Base-by-base conservation (phyloP, 306 rosid genomes). In the Dicorynia guianensis region DNA sequence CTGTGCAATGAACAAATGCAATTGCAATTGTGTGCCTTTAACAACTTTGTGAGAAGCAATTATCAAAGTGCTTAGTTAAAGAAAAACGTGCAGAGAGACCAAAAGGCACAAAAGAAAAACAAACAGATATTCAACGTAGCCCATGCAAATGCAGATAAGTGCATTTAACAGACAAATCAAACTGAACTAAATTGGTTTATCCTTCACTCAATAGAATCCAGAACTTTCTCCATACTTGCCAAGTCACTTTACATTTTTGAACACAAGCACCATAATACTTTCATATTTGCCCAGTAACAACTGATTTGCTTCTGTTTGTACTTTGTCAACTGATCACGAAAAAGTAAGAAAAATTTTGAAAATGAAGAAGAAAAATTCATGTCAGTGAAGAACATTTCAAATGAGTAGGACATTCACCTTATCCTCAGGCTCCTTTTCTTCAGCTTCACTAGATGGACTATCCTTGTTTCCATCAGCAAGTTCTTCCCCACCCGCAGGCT, bases 361-460 rank as follows among this genome's bases (percentile, higher is more conserved):
- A 7, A 70, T 71, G 52, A 36, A 6, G 14, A 57, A 70, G 56
- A 50, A 65, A 42, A 39, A 17, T 7, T 19, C 10, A 30, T 3
- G 19, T 36, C 2, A 19, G 49, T 18, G 6, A 18, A 18, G 42
- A 60, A 54, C 14, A 54, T 1, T 52, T 14, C 4, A 38, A 30
- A 34, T 13, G 69, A 55, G 34, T 14, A 35, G 18, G 13, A 44
- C 44, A 80, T 13, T 61, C 72, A 96, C 99, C 97, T 92, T 92
- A 19, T 96, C 99, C 80, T 96, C 98, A 0, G 89, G 85, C 80
- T 96, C 93, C 78, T 89, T 87, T 82, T 92, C 93, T 74, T 88
- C 96, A 0, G 87, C 47, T 74, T 90, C 98, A 48, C 81, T 75
- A 30, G 67, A 87, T 60, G 92, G 81, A 33, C 17, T 84, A 34